phyloP scores from a whole-genome alignment of 2,329 filamentous ascomycete species.

The Cladosporium sp. region DNA sequence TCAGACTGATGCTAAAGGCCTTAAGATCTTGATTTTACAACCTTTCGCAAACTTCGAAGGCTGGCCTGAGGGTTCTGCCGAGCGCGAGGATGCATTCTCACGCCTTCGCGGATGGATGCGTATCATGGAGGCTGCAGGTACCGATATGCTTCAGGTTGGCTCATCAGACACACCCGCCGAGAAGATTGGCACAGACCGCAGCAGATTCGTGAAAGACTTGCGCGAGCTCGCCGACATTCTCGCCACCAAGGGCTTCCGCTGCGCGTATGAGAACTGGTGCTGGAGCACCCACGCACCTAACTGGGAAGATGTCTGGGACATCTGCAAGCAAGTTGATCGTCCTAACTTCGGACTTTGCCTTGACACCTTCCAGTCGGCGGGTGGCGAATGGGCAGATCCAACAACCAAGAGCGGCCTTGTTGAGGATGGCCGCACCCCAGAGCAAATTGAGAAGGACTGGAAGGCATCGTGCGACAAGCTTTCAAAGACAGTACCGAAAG shows the following conservation, averaged over 20 bases:
- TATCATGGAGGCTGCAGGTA: conserved; percentile 67
- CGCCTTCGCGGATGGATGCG: conserved; percentile 64
- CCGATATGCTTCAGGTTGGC: conserved; percentile 65
- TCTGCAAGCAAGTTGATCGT: conserved; percentile 59
- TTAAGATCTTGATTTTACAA: conserved; percentile 68
- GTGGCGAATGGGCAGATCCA: conserved; percentile 70
- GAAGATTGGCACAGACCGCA: conserved; percentile 49
- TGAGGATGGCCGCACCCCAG: conserved; percentile 40
- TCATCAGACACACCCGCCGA: conserved; percentile 58
- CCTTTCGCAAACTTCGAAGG: conserved; percentile 76
- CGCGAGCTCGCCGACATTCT: conserved; percentile 61
- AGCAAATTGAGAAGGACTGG: conserved; percentile 45
- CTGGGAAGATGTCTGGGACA: conserved; percentile 68
- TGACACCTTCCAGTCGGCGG: conserved; percentile 72
- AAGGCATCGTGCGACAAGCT: conserved; percentile 44
- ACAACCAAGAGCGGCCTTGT: conserved; percentile 58
- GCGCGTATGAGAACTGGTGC: conserved; percentile 81
- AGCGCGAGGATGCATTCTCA: conserved; percentile 59
- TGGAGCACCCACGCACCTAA: conserved; percentile 67
- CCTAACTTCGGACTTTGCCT: conserved; percentile 70
- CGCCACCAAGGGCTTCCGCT: conserved; percentile 51
- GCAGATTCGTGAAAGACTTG: conserved; percentile 57
- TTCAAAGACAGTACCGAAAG: conserved; percentile 53
- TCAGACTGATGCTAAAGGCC: conserved; percentile 50
- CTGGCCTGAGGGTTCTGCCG: conserved; percentile 56